A percentile compares a stretch with the other conserved stretches of the same genome.
Conservation (phyloP, 495 filamentous ascomycete species). For the Darksidea phi region DNA sequence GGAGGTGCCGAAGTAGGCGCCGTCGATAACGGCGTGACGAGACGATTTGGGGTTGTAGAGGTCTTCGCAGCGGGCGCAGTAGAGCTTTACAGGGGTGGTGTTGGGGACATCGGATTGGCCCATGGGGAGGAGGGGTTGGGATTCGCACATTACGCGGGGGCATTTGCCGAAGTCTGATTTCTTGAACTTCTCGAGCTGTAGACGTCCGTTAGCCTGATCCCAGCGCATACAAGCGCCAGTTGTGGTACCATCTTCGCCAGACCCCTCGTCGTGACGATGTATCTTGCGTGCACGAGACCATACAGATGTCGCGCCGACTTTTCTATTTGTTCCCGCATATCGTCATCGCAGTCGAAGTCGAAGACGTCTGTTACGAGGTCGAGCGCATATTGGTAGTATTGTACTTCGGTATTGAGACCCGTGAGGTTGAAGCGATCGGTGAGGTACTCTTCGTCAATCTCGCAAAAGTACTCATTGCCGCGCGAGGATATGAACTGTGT, state of each 20-base stretch:
- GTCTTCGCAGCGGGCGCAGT: conserved; percentile 95
- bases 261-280: conserved; percentile 94
- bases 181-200: conserved; percentile 95
- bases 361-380: conserved; percentile 99
- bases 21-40: conserved; percentile 90
- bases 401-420: conserved; percentile 92
- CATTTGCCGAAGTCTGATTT: conserved; percentile 98
- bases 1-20: conserved; percentile 94
- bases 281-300: conserved; percentile 92
- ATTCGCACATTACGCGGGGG: conserved; percentile 88
- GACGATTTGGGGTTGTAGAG: conserved; percentile 99
- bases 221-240: not conserved
- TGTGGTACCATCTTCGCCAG: conserved; percentile 87
- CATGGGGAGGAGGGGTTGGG: conserved; percentile 88
- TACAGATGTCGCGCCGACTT: conserved; percentile 96
- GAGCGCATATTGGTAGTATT: conserved; percentile 97
- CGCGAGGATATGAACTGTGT: conserved; percentile 90
- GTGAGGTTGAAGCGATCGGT: conserved; percentile 98
- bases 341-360: conserved; percentile 97
- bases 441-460: conserved; percentile 98
- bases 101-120: conserved; percentile 85
- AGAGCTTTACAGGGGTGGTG: conserved; percentile 87
- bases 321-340: conserved; percentile 96
- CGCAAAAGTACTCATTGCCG: conserved; percentile 99
- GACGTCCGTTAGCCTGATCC: conserved; percentile 6